phyloP scores from a whole-genome alignment of 2,329 filamentous ascomycete genomes.

The Diaporthe eres region DNA sequence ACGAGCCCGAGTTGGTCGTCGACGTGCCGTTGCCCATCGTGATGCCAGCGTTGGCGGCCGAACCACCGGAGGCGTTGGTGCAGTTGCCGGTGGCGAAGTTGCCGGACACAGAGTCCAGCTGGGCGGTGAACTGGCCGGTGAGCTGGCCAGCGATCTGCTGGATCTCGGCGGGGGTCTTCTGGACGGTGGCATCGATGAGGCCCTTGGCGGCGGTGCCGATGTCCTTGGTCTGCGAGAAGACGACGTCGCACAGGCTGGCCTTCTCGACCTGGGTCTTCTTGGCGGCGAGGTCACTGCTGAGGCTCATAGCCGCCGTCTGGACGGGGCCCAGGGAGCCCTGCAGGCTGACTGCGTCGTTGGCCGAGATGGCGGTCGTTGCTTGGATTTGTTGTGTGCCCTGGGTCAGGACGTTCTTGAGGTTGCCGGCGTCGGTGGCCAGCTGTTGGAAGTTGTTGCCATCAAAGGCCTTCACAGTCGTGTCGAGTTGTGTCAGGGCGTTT shows the following conservation, averaged over 20 bases:
- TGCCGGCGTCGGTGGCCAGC: conserved; percentile 45
- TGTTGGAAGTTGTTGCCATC: conserved; percentile 44
- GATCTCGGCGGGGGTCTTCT: conserved; percentile 49
- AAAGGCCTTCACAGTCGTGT: conserved; percentile 49
- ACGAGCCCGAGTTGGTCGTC: conserved; percentile 6
- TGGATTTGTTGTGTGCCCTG: conserved; percentile 34
- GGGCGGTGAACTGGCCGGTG: conserved; percentile 45
- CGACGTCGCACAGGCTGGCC: conserved; percentile 48
- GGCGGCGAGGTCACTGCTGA: conserved; percentile 47
- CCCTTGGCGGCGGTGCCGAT: conserved; percentile 46
- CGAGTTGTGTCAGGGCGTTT: conserved; percentile 47
- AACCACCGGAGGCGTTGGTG: conserved; percentile 44
- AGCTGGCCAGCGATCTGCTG: conserved; percentile 49
- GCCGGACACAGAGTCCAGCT: conserved; percentile 45
- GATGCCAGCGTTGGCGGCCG: conserved; percentile 33
- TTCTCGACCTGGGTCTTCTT: conserved; percentile 49
- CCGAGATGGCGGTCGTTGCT: conserved; percentile 33
- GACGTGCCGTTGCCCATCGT: conserved; percentile 21
- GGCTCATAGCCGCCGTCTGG: conserved; percentile 46
- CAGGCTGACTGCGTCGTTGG: conserved; percentile 42
- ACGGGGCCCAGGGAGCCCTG: conserved; percentile 43
- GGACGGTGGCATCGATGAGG: conserved; percentile 50
- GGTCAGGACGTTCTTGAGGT: conserved; percentile 45
- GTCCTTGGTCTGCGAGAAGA: conserved; percentile 45
- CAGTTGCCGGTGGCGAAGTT: conserved; percentile 50